Percentiles rank a stretch among this genome's conserved stretches.
Evolutionary conservation across 192 early-diverging fungal genomes (phyloP).

Genomic region (Entophlyctis luteolus): DNA sequence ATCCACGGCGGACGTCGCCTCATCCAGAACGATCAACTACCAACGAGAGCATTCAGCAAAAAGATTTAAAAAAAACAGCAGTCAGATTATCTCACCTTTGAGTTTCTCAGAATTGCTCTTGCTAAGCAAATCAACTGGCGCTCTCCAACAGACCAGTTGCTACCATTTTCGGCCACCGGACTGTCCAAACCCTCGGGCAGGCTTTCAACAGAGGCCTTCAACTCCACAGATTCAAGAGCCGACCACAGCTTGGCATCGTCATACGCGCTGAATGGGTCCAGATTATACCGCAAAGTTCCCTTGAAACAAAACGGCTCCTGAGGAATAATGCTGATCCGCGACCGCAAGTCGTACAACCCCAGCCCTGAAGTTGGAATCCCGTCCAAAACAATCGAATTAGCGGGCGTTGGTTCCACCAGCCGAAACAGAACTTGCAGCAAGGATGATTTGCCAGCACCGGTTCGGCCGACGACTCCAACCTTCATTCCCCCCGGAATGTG

Average conservation of each 20-base stretch:
- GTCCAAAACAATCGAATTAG: constrained; percentile 62
- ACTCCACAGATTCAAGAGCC: constrained; percentile 44
- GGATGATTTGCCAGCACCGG: constrained; percentile 68
- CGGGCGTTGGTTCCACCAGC: constrained; percentile 57
- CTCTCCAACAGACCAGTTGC: constrained; percentile 71
- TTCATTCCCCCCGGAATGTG: constrained; percentile 60
- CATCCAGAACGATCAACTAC: constrained; percentile 46
- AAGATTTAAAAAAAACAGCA: not conserved
- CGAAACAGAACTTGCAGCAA: constrained; percentile 62
- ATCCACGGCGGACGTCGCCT: constrained; percentile 45
- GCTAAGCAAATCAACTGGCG: constrained; percentile 72
- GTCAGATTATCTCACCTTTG: not conserved
- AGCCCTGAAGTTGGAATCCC: constrained; percentile 58
- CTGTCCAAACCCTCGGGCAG: constrained; percentile 43
- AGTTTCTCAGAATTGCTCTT: constrained; percentile 42
- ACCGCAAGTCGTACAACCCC: constrained; percentile 55
- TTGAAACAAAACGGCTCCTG: constrained; percentile 57
- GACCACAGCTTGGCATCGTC: constrained; percentile 63
- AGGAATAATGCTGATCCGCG: constrained; percentile 54
- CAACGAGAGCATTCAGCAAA: not conserved
- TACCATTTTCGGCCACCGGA: constrained; percentile 67
- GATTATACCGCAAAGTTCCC: constrained; percentile 65
- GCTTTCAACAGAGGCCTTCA: constrained; percentile 32
- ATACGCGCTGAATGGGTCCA: constrained; percentile 63
- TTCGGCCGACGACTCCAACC: constrained; percentile 79